These are phyloP conservation scores for Straminergon stramineum DNA, from an alignment of 225 moss, liverwort and hornwort genomes.

Conservation along the genomic window DNA sequence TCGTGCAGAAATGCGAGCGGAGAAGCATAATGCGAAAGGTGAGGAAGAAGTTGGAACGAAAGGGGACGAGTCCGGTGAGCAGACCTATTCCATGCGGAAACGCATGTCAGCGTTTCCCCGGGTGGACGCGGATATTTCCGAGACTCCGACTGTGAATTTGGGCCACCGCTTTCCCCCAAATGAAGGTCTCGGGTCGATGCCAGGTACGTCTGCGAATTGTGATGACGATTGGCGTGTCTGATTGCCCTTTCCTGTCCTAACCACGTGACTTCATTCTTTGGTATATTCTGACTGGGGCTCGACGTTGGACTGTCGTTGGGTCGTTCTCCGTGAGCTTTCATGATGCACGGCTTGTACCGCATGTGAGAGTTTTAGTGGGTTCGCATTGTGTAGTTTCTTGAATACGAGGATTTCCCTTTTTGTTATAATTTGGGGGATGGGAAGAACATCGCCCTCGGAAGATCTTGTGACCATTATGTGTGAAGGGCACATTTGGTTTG, in stretches of 20 bases:
- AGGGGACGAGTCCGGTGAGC: conserved; percentile 37
- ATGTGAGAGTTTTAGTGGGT: not conserved
- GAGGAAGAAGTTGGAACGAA: conserved; percentile 29
- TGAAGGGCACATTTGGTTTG: not conserved
- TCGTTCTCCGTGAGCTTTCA: not conserved
- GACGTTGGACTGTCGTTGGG: not conserved
- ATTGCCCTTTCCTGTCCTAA: not conserved
- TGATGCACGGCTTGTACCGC: not conserved
- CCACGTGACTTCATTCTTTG: too few relatives aligned
- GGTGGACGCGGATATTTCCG: conserved; percentile 50
- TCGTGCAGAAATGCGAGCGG: conserved; percentile 23
- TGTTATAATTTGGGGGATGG: too few relatives aligned
- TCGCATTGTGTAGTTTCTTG: not conserved
- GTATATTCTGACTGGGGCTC: not conserved
- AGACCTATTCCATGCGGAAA: conserved; percentile 47
- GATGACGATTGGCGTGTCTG: not conserved
- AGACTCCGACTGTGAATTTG: conserved; percentile 24
- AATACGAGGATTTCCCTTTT: not conserved
- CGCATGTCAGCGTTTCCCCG: conserved; percentile 90
- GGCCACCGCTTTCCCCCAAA: conserved; percentile 38
- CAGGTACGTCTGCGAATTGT: not conserved
- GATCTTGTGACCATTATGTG: not conserved
- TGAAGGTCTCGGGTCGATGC: conserved; percentile 14
- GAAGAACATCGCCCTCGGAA: not conserved
- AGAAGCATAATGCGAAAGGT: conserved; percentile 35